phyloP scores from a whole-genome alignment of 225 moss, liverwort and hornwort species.

The Physcomitrium patens region DNA sequence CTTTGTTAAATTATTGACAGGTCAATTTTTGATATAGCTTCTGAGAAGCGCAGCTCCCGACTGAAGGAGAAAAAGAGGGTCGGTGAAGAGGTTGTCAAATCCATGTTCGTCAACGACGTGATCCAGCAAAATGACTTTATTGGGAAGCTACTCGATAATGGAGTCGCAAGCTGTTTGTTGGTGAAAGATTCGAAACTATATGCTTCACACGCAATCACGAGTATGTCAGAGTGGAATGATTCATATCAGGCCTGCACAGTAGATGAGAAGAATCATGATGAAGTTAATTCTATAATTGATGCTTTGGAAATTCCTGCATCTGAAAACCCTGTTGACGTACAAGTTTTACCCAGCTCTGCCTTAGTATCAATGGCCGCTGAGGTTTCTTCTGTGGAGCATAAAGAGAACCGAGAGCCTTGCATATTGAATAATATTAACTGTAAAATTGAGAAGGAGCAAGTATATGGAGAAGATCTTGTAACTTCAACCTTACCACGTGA shows the following conservation, averaged over 20 bases:
- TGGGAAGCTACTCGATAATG: slow-evolving; percentile 66
- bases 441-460: slow-evolving; percentile 24
- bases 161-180: slow-evolving; percentile 70
- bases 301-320: slow-evolving; percentile 28
- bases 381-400: slow-evolving; percentile 29
- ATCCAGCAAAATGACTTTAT: slow-evolving; percentile 80
- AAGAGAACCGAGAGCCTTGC: slow-evolving; percentile 26
- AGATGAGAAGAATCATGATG: slow-evolving; percentile 33
- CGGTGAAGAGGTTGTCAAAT: slow-evolving; percentile 90
- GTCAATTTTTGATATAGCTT: slow-evolving; percentile 42
- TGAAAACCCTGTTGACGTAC: slow-evolving; percentile 28
- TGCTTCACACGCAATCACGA: slow-evolving; percentile 20
- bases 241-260: slow-evolving; percentile 22
- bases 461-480: slow-evolving; percentile 31
- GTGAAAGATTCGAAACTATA: slow-evolving; percentile 56
- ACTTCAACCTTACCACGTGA: slow-evolving; percentile 59
- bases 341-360: slow-evolving; percentile 28
- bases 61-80: slow-evolving; percentile 78
- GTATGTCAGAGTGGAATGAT: slow-evolving; percentile 20
- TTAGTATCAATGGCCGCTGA: slow-evolving; percentile 29
- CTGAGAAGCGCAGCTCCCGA: slow-evolving; percentile 66
- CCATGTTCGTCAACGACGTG: slow-evolving; percentile 68
- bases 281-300: slow-evolving; percentile 18
- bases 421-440: slow-evolving; percentile 21
- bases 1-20: slow-evolving; percentile 37